Conservation (phyloP, 371 early-diverging fungal genomes). For the Rhizopus sp. region DNA sequence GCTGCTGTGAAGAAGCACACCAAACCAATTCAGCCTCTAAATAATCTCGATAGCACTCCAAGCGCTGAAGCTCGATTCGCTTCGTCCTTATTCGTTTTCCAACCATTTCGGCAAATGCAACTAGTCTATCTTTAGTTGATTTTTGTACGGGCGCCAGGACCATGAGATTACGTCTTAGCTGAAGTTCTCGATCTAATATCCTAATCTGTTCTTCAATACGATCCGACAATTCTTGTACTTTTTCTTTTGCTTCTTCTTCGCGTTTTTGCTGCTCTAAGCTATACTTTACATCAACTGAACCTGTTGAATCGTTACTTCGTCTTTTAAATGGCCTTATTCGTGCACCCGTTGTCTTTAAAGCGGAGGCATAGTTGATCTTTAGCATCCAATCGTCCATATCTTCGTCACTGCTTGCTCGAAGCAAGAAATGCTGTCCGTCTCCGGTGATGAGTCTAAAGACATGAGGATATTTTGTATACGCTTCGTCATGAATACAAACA, state of each 20-base stretch:
- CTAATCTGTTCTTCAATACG: constrained; percentile 43
- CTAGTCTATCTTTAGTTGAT: constrained; percentile 60
- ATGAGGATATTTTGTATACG: constrained; percentile 72
- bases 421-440: constrained; percentile 71
- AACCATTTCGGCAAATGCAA: constrained; percentile 56
- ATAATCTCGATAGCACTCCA: constrained; percentile 73
- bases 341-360: constrained; percentile 68
- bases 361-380: constrained; percentile 79
- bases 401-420: constrained; percentile 64
- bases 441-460: constrained; percentile 75
- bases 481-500: constrained; percentile 70
- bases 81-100: constrained; percentile 57
- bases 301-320: neutral
- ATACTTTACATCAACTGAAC: constrained; percentile 27
- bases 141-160: constrained; percentile 69
- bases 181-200: constrained; percentile 51
- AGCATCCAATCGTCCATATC: constrained; percentile 84
- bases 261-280: constrained; percentile 23
- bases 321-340: constrained; percentile 46
- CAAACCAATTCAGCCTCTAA: constrained; percentile 63
- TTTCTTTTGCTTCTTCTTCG: constrained; percentile 25
- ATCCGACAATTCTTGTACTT: constrained; percentile 28
- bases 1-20: constrained; percentile 20
- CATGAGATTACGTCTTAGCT: constrained; percentile 63
- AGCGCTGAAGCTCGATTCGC: constrained; percentile 59